These are phyloP conservation scores for Suhomyces sp. DNA, from an alignment of 805 yeast species.

Conservation along the genomic window DNA sequence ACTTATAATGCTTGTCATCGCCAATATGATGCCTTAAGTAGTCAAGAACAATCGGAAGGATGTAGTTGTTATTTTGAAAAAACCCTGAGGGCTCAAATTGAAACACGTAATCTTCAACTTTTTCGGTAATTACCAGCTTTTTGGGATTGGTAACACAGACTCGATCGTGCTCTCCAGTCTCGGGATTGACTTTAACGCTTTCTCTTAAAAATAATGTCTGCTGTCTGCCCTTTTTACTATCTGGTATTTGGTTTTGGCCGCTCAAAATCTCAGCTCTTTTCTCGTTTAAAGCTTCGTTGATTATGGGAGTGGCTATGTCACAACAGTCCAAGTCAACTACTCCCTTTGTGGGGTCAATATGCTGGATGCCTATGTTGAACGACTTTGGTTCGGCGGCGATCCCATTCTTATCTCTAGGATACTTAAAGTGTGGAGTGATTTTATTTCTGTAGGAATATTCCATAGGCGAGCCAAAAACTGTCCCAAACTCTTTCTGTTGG, in stretches of 20 bases:
- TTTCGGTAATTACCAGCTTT: constrained; percentile 30
- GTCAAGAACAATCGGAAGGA: constrained; percentile 34
- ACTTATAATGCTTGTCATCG: constrained; percentile 13
- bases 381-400: background rate
- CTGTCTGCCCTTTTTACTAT: constrained; percentile 8
- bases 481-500: constrained; percentile 18
- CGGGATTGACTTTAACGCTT: constrained; percentile 24
- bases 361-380: constrained; percentile 31
- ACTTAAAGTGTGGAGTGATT: constrained; percentile 37
- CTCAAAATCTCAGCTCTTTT: constrained; percentile 12
- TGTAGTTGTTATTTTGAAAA: constrained; percentile 39
- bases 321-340: constrained; percentile 36
- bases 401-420: constrained; percentile 10
- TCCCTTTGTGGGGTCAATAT: constrained; percentile 19
- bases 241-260: constrained; percentile 7
- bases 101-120: constrained; percentile 32
- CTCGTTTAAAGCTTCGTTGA: constrained; percentile 25
- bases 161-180: constrained; percentile 27
- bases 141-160: constrained; percentile 26
- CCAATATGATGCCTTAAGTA: constrained; percentile 24
- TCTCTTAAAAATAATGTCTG: constrained; percentile 32
- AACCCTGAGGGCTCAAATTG: constrained; percentile 40
- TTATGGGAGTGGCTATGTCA: constrained; percentile 31
- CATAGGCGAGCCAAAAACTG: constrained; percentile 33
- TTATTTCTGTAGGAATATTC: constrained; percentile 40